Evolutionary conservation across 2,329 filamentous ascomycete genomes (phyloP).

Genomic region (Ceratocystis alfenasii): DNA sequence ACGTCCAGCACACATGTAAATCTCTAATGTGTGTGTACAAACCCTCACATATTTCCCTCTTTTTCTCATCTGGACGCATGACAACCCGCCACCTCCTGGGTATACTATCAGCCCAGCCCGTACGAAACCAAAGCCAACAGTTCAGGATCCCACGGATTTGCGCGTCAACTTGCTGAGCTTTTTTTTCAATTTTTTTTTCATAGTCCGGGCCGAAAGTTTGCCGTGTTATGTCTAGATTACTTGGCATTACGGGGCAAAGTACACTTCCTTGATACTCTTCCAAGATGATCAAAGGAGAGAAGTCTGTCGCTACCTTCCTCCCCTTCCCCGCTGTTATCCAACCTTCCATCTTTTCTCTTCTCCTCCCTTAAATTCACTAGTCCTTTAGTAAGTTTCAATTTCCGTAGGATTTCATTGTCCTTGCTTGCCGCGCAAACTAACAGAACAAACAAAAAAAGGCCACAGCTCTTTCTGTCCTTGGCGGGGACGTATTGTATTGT

Average conservation of each 20-base stretch:
- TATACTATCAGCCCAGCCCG: neutral
- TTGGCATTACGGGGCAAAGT: too few species aligned
- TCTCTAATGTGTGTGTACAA: neutral
- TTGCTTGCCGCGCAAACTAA: neutral
- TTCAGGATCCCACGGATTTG: neutral
- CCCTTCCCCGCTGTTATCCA: neutral
- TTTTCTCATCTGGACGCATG: neutral
- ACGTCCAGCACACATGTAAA: neutral
- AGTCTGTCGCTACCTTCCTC: neutral
- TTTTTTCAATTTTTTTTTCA: too few species aligned
- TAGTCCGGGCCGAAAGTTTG: too few species aligned
- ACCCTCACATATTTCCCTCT: neutral
- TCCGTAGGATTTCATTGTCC: neutral
- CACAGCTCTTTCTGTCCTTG: neutral
- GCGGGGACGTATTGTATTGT: too few species aligned
- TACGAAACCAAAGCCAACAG: neutral
- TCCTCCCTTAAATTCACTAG: neutral
- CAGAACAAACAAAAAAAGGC: neutral
- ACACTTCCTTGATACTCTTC: neutral
- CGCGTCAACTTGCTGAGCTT: neutral
- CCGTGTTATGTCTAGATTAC: too few species aligned
- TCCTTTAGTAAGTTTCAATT: neutral
- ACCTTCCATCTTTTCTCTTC: neutral
- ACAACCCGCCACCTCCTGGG: conserved; percentile 1
- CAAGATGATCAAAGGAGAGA: neutral